Percentiles rank a stretch among this genome's conserved stretches.
Conservation (phyloP, 345 rosid species). For the Brassica carinata region DNA sequence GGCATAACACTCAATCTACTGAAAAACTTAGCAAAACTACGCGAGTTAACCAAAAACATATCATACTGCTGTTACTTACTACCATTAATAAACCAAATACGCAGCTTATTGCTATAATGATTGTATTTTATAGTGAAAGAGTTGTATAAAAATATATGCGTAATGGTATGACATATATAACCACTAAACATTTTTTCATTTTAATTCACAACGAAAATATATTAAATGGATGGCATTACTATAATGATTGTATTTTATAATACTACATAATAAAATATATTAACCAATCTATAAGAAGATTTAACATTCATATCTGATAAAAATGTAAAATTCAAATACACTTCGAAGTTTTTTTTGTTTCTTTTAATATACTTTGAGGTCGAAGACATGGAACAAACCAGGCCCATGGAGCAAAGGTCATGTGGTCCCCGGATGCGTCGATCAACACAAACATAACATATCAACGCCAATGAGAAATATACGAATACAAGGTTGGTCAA, state of each 20-base stretch:
- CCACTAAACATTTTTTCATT: too few species aligned
- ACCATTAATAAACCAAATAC: not conserved
- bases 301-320: not conserved
- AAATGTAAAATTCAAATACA: not conserved
- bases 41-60: not conserved
- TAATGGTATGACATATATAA: not conserved
- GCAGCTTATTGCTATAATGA: not conserved
- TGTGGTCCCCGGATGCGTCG: constrained; percentile 32
- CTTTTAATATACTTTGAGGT: not conserved
- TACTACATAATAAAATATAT: not conserved
- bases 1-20: not conserved
- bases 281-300: not conserved
- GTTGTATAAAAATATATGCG: not conserved
- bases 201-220: too few species aligned
- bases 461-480: constrained; percentile 19
- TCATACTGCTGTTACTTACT: not conserved
- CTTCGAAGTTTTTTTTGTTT: not conserved
- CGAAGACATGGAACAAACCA: constrained; percentile 22
- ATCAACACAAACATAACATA: constrained; percentile 34
- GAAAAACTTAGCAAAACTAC: not conserved
- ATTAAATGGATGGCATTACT: too few species aligned
- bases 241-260: too few species aligned
- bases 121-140: not conserved
- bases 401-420: constrained; percentile 30
- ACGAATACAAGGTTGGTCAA: constrained; percentile 36